These are phyloP conservation scores for Phytophthora chlamydospora DNA, from an alignment of 352 stramenopile species.

Conservation along the genomic window DNA sequence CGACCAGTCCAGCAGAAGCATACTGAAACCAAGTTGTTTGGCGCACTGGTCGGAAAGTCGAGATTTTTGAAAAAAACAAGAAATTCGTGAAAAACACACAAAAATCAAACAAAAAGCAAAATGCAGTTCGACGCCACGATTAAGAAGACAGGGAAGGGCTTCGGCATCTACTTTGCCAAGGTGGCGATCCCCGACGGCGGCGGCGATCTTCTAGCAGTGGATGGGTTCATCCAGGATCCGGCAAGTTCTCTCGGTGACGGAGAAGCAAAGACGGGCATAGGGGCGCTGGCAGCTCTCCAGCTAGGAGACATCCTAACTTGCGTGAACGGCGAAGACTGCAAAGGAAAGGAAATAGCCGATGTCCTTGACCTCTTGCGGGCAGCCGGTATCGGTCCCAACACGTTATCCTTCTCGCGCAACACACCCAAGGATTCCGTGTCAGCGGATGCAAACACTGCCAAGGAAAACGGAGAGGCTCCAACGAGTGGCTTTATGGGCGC, in stretches of 20 bases:
- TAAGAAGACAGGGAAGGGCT: slow-evolving; percentile 41
- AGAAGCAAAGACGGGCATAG: not conserved
- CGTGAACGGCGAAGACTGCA: slow-evolving; percentile 41
- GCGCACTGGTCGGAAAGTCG: too few species aligned
- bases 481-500: slow-evolving; percentile 54
- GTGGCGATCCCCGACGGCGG: not conserved
- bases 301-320: slow-evolving; percentile 43
- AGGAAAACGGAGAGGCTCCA: slow-evolving; percentile 19
- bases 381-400: slow-evolving; percentile 36
- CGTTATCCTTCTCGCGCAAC: slow-evolving; percentile 37
- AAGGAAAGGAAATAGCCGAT: slow-evolving; percentile 28
- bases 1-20: too few species aligned
- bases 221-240: slow-evolving; percentile 43
- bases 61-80: too few species aligned
- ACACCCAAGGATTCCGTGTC: not conserved
- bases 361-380: slow-evolving; percentile 40
- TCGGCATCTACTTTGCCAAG: slow-evolving; percentile 57
- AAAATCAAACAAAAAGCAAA: too few species aligned
- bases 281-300: slow-evolving; percentile 23
- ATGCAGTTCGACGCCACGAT: slow-evolving; percentile 35
- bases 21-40: too few species aligned
- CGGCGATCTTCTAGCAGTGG: slow-evolving; percentile 30
- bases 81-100: too few species aligned
- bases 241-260: not conserved
- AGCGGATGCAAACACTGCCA: not conserved